Evolutionary conservation across 345 rosid species (phyloP).

Genomic region (Camelina hispida): DNA sequence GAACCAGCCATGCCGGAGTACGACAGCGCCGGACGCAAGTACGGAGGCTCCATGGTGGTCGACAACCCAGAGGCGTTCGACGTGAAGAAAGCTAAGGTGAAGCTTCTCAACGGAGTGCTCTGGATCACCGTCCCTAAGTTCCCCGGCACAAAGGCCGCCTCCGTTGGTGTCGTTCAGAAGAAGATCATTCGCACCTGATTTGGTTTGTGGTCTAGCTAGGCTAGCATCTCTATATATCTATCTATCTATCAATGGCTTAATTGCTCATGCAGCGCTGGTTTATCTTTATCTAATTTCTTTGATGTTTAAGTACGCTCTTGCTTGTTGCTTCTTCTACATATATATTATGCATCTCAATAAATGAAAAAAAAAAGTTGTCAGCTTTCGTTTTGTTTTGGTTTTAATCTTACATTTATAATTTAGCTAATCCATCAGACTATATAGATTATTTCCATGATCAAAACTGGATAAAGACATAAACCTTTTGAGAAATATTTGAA

Average conservation of each 20-base stretch:
- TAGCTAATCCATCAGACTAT: neutral
- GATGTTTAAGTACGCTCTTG: neutral
- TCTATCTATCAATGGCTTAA: no score
- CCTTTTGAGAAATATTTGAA: no score
- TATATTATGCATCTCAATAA: no score
- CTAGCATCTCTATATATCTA: no score
- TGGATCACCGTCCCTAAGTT: constrained; percentile 43
- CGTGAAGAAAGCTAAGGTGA: neutral
- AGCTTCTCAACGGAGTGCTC: constrained; percentile 35
- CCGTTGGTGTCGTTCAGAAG: neutral
- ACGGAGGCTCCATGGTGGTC: constrained; percentile 23
- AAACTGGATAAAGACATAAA: no score
- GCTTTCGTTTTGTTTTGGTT: neutral
- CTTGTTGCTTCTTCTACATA: neutral
- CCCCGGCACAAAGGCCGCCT: neutral
- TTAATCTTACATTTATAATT: neutral
- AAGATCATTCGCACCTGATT: neutral
- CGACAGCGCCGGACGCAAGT: constrained; percentile 22
- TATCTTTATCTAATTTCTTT: neutral
- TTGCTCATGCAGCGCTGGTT: no score
- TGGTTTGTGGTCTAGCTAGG: no score
- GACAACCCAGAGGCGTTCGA: constrained; percentile 1
- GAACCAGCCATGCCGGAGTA: constrained; percentile 14
- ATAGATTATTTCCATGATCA: no score
- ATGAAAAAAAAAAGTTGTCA: no score